These are phyloP conservation scores for Clonostachys chloroleuca DNA, from an alignment of 2,329 filamentous ascomycete genomes.

Conservation along the genomic window DNA sequence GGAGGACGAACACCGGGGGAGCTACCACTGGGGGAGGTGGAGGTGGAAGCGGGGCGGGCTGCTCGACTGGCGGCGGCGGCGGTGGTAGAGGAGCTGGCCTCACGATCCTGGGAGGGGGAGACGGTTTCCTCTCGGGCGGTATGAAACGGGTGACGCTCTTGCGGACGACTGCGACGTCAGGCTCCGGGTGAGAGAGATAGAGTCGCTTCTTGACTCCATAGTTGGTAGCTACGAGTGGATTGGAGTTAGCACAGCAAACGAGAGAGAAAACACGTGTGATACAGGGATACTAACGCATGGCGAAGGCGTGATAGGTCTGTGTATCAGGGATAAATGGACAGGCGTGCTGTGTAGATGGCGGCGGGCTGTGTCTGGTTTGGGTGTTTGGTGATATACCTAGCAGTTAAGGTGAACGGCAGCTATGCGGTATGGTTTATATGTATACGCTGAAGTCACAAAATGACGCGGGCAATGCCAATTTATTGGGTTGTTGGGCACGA, in stretches of 20 bases:
- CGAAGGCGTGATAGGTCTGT: no score
- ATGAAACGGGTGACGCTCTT: slow-evolving; percentile 30
- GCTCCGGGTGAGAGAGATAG: slow-evolving; percentile 33
- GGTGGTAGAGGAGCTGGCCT: slow-evolving; percentile 8
- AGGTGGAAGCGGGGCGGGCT: slow-evolving; percentile 5
- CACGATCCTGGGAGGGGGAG: slow-evolving; percentile 13
- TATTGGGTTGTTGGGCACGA: no score
- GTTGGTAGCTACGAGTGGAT: background rate
- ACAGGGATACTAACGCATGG: no score
- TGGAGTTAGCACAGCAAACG: background rate
- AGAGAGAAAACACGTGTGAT: background rate
- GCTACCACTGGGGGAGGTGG: slow-evolving; percentile 12
- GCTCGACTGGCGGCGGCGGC: slow-evolving; percentile 11
- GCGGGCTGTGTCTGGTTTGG: no score
- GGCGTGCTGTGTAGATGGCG: no score
- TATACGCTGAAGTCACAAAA: no score
- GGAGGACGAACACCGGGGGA: background rate
- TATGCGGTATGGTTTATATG: no score
- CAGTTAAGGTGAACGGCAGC: no score
- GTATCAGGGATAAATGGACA: no score
- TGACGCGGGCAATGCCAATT: no score
- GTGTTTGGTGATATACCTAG: no score
- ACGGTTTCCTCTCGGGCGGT: slow-evolving; percentile 18
- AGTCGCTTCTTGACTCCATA: slow-evolving; percentile 31
- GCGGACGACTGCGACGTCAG: slow-evolving; percentile 27